Evolutionary conservation across 495 filamentous ascomycete species (phyloP), one percentile per base, ranked within the genome.

Genomic region (Penicillium atrosanguineum): DNA sequence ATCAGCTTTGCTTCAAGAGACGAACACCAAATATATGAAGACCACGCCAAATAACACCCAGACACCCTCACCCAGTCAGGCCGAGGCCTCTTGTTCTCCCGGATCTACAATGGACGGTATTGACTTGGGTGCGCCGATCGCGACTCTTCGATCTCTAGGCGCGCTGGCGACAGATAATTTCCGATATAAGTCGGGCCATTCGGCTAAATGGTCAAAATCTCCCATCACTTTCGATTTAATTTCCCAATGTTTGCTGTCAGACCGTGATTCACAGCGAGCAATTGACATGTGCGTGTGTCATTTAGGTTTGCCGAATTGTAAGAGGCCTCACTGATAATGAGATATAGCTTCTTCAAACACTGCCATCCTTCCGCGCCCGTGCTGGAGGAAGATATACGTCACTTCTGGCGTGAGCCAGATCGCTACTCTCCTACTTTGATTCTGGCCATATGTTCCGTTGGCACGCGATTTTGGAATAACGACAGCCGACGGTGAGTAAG

Each of bases 391-490:
- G 48, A 25, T 14, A 52, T 52, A 14, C 41, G 58, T 19, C 28
- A 49, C 25, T 53, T 45, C 14, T 61, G 58, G 58, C 40, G n/a
- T 0, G 40, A 53, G 9, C 34, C 28, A 7, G 20, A 18, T 25
- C 36, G 26, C 7, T 29, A 51, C n/a, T 43, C 36, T 25, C 53
- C 53, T 6, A 44, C 50, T 2, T 43, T 61, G 6, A 49, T 57
- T 25, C 36, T 61, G 40, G 53, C 58, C 15, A 61, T 61, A 50
- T 57, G 53, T 28, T 61, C 58, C 7, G 43, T 61, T 46, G 58
- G 58, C 7, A 39, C 53, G 1, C 26, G 58, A 19, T 61, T 61
- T 25, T 57, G 58, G 53, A 28, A 53, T 18, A 49, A 46, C 12
- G 36, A 18, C n/a, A 19, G 42, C 19, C n/a, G 1, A 25, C 8